phyloP scores from a whole-genome alignment of 1,284 basidiomycete species.

The Melampsora larici-populina region DNA sequence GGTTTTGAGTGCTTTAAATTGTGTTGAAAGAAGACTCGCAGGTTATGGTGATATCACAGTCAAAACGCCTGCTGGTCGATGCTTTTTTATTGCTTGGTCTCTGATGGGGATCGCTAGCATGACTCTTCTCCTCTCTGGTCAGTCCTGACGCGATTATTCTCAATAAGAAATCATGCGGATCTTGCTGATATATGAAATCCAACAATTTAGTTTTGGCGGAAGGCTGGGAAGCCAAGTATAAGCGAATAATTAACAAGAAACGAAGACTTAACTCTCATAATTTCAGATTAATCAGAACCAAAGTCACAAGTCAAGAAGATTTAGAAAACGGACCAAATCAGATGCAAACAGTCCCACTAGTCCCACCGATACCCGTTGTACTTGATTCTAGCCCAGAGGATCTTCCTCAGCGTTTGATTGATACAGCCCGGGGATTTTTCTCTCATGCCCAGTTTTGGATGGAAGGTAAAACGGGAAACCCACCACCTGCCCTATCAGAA shows the following conservation, averaged over 20 bases:
- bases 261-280: neutral
- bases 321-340: neutral
- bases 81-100: constrained; percentile 40
- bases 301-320: neutral
- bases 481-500: constrained; percentile 12
- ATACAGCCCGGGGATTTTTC: constrained; percentile 28
- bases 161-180: neutral
- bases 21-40: neutral
- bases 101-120: constrained; percentile 38
- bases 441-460: constrained; percentile 42
- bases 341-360: no score
- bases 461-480: constrained; percentile 30
- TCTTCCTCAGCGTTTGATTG: constrained; percentile 14
- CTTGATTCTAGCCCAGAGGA: neutral
- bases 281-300: neutral
- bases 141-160: neutral
- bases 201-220: constrained; percentile 28
- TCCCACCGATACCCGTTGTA: neutral
- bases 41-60: constrained; percentile 40
- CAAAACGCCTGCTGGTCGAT: constrained; percentile 22
- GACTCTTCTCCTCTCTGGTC: constrained; percentile 41
- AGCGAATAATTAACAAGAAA: constrained; percentile 22
- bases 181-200: neutral
- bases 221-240: constrained; percentile 40
- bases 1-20: neutral